A percentile compares a stretch with the other conserved stretches of the same genome.
phyloP scores from a whole-genome alignment of 805 yeast genomes.

The Schizosaccharomyces lindneri region DNA sequence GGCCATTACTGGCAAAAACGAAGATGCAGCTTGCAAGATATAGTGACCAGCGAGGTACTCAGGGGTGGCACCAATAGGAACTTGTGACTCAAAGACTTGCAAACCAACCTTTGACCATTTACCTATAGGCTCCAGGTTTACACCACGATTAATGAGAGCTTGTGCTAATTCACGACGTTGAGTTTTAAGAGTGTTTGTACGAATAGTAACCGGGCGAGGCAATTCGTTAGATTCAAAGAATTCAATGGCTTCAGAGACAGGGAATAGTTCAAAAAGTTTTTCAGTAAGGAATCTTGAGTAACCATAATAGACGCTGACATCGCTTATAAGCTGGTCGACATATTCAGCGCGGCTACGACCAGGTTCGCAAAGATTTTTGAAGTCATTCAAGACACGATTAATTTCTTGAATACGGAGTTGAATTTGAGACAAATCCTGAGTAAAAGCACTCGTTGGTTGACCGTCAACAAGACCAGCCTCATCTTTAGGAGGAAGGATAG shows the following conservation, averaged over 20 bases:
- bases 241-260: conserved; percentile 92
- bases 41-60: conserved; percentile 95
- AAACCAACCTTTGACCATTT: conserved; percentile 95
- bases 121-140: conserved; percentile 89
- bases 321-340: conserved; percentile 49
- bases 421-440: conserved; percentile 24
- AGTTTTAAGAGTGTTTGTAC: conserved; percentile 89
- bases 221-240: conserved; percentile 96
- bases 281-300: conserved; percentile 81
- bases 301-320: conserved; percentile 83
- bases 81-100: conserved; percentile 92
- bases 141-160: conserved; percentile 84
- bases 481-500: conserved; percentile 3
- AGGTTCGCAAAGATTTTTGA: conserved; percentile 56
- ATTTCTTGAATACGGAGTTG: conserved; percentile 91
- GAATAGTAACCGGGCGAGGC: conserved; percentile 83
- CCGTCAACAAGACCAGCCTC: conserved; percentile 34
- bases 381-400: conserved; percentile 79
- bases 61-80: conserved; percentile 99
- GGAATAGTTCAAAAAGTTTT: conserved; percentile 69
- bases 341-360: conserved; percentile 74
- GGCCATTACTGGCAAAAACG: conserved; percentile 94
- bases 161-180: conserved; percentile 92
- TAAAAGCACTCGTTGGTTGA: background rate
- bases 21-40: conserved; percentile 93